Conservation (phyloP, 805 yeast species). For the Ogataea allantospora region DNA sequence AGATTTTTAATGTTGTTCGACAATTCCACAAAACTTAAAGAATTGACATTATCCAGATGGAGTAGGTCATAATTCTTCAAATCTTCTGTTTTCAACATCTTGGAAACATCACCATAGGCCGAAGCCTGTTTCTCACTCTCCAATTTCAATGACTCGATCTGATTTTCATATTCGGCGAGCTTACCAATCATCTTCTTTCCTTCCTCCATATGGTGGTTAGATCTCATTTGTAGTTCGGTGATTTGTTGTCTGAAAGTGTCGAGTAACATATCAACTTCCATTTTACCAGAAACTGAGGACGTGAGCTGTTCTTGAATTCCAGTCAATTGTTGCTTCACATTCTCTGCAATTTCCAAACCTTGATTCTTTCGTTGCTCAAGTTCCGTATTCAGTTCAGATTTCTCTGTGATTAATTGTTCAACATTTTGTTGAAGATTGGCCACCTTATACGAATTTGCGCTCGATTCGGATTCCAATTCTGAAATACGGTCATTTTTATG, state of each 20-base stretch:
- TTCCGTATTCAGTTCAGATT: neutral
- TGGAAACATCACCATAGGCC: conserved; percentile 7
- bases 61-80: conserved; percentile 12
- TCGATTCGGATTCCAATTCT: neutral
- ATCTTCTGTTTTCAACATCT: conserved; percentile 1
- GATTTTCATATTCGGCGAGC: conserved; percentile 5
- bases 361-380: too few species aligned
- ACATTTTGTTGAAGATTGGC: neutral
- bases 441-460: neutral
- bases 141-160: conserved; percentile 4
- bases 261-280: neutral
- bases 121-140: conserved; percentile 2
- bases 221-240: neutral
- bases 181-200: neutral
- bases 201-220: neutral
- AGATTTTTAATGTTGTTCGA: conserved; percentile 17
- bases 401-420: neutral
- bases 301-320: neutral
- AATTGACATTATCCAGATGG: conserved; percentile 11
- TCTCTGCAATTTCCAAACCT: too few species aligned
- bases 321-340: neutral
- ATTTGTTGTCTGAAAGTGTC: neutral
- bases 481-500: neutral
- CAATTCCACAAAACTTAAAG: conserved; percentile 14
- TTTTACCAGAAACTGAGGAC: neutral